Percentiles rank a stretch among this genome's conserved stretches.
Evolutionary conservation across 345 rosid genomes (phyloP).

Genomic region (Odontarrhena argentea): DNA sequence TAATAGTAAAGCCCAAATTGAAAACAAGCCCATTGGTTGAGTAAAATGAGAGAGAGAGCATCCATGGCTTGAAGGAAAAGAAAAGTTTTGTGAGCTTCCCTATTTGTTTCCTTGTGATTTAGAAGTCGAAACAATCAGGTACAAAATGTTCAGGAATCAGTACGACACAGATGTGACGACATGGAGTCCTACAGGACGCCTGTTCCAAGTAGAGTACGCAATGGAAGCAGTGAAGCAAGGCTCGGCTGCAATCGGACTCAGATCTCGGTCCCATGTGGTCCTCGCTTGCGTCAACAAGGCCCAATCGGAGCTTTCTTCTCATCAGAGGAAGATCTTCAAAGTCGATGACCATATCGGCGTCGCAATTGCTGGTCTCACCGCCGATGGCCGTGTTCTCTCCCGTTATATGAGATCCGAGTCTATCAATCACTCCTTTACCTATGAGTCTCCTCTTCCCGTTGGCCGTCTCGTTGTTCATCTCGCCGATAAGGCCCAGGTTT

Average conservation of each 20-base stretch:
- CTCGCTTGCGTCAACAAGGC: slow-evolving; percentile 93
- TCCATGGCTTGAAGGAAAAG: slow-evolving; percentile 45
- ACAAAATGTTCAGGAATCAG: slow-evolving; percentile 88
- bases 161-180: slow-evolving; percentile 99
- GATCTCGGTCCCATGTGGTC: slow-evolving; percentile 94
- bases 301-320: slow-evolving; percentile 91
- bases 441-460: slow-evolving; percentile 81
- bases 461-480: slow-evolving; percentile 84
- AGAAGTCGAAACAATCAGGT: not conserved
- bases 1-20: not conserved
- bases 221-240: slow-evolving; percentile 99
- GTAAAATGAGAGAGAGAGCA: slow-evolving; percentile 4
- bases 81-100: slow-evolving; percentile 14
- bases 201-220: slow-evolving; percentile 97
- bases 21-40: slow-evolving; percentile 20
- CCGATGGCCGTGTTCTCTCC: slow-evolving; percentile 94
- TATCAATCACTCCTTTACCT: slow-evolving; percentile 69
- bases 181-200: slow-evolving; percentile 97
- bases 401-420: slow-evolving; percentile 88
- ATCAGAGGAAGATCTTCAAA: slow-evolving; percentile 97
- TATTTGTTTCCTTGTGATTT: slow-evolving; percentile 2
- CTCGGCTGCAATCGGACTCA: slow-evolving; percentile 98
- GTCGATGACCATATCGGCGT: slow-evolving; percentile 98
- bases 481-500: slow-evolving; percentile 89
- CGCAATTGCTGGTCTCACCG: slow-evolving; percentile 95